Conservation (phyloP, 495 filamentous ascomycete genomes). For the Entonaema liquescens region DNA sequence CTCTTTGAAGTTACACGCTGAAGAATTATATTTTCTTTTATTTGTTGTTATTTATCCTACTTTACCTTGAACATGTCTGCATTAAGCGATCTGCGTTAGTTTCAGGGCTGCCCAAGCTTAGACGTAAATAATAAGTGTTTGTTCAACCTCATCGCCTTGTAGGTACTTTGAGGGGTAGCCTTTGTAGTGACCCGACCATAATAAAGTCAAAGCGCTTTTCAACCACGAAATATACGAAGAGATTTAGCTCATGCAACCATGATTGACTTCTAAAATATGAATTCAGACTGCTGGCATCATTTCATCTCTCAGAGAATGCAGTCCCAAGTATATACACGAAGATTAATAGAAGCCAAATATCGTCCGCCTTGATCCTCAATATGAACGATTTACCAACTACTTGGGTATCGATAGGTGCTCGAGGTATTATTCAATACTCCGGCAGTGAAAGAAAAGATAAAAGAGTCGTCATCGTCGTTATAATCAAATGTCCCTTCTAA, state of each 20-base stretch:
- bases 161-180: too few relatives aligned
- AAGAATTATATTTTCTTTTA: not conserved
- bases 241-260: not conserved
- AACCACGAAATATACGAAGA: too few relatives aligned
- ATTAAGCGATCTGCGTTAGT: too few relatives aligned
- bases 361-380: not conserved
- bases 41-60: too few relatives aligned
- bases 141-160: too few relatives aligned
- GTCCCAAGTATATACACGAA: not conserved
- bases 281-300: not conserved
- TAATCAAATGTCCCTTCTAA: slow-evolving; percentile 1
- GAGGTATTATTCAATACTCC: too few relatives aligned
- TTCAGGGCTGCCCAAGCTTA: too few relatives aligned
- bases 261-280: not conserved
- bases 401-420: not conserved
- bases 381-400: not conserved
- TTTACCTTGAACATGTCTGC: too few relatives aligned
- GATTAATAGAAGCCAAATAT: not conserved
- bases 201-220: too few relatives aligned
- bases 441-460: not conserved
- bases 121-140: too few relatives aligned
- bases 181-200: too few relatives aligned
- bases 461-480: slow-evolving; percentile 14
- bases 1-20: not conserved
- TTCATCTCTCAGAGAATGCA: not conserved